A percentile compares a stretch with the other conserved stretches of the same genome.
Conservation (phyloP, 2,329 filamentous ascomycete species). For the Aureobasidium pullulans region DNA sequence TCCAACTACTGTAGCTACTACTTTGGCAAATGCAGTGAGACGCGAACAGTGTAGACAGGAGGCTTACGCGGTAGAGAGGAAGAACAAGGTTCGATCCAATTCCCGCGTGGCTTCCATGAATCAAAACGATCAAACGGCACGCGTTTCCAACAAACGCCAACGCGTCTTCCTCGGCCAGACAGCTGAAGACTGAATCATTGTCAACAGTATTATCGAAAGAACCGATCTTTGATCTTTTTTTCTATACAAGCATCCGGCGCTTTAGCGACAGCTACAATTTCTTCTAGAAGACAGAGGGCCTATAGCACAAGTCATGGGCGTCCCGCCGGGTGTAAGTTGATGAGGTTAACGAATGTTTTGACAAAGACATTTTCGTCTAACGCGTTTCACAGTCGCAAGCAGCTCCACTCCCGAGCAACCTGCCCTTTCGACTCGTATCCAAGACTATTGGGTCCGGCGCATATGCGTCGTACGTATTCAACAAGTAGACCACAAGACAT, state of each 20-base stretch:
- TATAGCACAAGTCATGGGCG: slow-evolving; percentile 20
- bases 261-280: background rate
- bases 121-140: background rate
- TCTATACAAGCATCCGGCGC: background rate
- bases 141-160: slow-evolving; percentile 5
- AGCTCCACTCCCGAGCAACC: slow-evolving; percentile 72
- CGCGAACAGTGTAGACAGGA: background rate
- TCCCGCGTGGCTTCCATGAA: background rate
- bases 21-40: background rate
- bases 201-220: slow-evolving; percentile 9
- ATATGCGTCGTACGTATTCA: slow-evolving; percentile 74
- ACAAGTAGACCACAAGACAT: background rate
- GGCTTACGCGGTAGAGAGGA: background rate
- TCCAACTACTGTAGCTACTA: no score
- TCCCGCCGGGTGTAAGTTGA: slow-evolving; percentile 25
- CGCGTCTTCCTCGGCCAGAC: slow-evolving; percentile 7
- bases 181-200: background rate
- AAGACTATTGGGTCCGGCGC: slow-evolving; percentile 94
- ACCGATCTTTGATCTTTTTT: background rate
- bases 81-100: background rate
- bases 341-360: background rate
- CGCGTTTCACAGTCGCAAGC: slow-evolving; percentile 62
- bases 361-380: slow-evolving; percentile 4
- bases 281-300: background rate
- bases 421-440: slow-evolving; percentile 91